Evolutionary conservation across 257 asterid genomes (phyloP), one percentile per base, ranked within the genome.

Genomic region (Salvia rosmarinus): DNA sequence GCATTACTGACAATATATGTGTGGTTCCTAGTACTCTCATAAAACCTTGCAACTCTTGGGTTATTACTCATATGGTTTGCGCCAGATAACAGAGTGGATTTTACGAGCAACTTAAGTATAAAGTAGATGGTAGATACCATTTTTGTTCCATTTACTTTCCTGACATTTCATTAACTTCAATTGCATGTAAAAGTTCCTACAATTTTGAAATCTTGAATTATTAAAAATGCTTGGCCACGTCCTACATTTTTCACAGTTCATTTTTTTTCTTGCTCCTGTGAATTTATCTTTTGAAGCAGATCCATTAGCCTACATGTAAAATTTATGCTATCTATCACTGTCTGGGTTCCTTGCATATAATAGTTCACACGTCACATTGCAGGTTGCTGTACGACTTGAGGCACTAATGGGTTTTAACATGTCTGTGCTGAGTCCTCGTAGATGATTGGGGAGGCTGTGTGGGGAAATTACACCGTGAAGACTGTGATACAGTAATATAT

Each of bases 361-460:
- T 39, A 7, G 44, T 64, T 28, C 66, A 59, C 32, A 59, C 74
- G 72, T 73, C 75, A 50, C 14, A 56, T 67, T 82, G 82, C 87
- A 87, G 94, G 89, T 84, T 84, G 95, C 88, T n/a, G 39, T 88
- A 77, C 88, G 84, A 47, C 79, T 88, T 54, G 91, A 88, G 83
- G 89, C 88, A 14, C 73, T 85, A 61, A 80, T 85, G 79, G 95
- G 95, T 75, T 79, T 80, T 25, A 78, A 79, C 68, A 67, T 74
- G 47, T 88, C 95, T 40, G 54, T 88, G 43, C 73, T 88, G 69
- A 79, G 91, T 67, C 91, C 95, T 77, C 73, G 75, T 81, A 78
- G 95, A 88, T 75, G 87, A 85, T 63, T 80, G 87, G 89, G 94
- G 94, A 77, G 83, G 86, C 75, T 87, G 94, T 76, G 84, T 88